Percentiles rank a stretch among this genome's conserved stretches.
Conservation (phyloP, 2,329 filamentous ascomycete genomes). For the Fusarium mundagurra region DNA sequence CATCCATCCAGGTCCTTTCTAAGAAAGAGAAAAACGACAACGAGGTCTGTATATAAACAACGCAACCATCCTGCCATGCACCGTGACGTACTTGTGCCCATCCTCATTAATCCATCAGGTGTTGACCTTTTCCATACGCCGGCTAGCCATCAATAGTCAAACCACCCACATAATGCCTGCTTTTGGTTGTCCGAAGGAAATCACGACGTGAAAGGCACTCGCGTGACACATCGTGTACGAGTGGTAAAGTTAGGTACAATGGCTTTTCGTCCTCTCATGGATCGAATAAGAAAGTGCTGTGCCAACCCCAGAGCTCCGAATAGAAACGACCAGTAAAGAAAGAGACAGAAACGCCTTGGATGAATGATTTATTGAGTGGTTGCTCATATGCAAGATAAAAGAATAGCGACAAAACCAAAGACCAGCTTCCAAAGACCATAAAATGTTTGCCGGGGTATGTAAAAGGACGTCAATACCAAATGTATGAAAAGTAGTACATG, state of each 20-base stretch:
- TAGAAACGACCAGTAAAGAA: conserved; percentile 17
- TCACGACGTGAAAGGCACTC: not conserved
- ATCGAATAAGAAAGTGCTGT: conserved; percentile 8
- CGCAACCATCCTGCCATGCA: not conserved
- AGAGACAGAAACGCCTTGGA: conserved; percentile 27
- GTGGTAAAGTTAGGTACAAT: not conserved
- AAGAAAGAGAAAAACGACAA: conserved; percentile 2
- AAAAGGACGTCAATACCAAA: conserved; percentile 19
- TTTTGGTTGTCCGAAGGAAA: conserved; percentile 36
- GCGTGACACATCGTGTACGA: not conserved
- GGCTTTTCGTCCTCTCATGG: conserved; percentile 3
- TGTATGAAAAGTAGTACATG: conserved; percentile 35
- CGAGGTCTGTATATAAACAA: conserved; percentile 19
- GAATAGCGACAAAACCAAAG: conserved; percentile 16
- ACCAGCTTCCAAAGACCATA: conserved; percentile 20
- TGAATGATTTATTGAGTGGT: conserved; percentile 10
- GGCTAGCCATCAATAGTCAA: conserved; percentile 22
- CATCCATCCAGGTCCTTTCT: conserved; percentile 1
- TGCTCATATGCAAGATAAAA: conserved; percentile 13
- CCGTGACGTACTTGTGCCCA: not conserved
- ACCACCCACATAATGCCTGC: conserved; percentile 21
- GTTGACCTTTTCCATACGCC: conserved; percentile 30
- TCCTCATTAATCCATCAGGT: conserved; percentile 11
- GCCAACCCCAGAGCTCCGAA: conserved; percentile 1
- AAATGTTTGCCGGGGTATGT: conserved; percentile 25